These are phyloP conservation scores for Musa itinerans DNA, from an alignment of 176 grass and related monocot species.

Conservation along the genomic window DNA sequence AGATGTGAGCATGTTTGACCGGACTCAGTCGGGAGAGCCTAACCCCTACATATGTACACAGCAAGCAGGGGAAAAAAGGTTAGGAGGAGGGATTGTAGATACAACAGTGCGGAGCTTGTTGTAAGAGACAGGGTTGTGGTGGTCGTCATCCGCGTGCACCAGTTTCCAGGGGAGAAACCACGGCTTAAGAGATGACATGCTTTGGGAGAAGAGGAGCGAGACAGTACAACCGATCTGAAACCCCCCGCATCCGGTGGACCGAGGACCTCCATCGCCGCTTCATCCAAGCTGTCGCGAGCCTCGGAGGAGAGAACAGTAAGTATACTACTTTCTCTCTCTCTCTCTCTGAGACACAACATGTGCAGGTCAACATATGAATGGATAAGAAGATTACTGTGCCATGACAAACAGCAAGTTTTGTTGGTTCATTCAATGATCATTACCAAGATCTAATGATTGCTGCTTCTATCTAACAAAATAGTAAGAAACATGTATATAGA, in stretches of 20 bases:
- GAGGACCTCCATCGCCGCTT: constrained; percentile 84
- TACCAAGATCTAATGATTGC: too few relatives aligned
- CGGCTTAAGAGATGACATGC: background rate
- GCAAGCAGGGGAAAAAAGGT: background rate
- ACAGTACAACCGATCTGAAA: constrained; percentile 78
- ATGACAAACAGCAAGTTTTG: too few relatives aligned
- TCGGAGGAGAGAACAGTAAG: constrained; percentile 68
- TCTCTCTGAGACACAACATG: background rate
- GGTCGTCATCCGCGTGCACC: background rate
- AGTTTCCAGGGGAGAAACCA: background rate
- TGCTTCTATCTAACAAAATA: too few relatives aligned
- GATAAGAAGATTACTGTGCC: too few relatives aligned
- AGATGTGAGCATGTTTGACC: constrained; percentile 64
- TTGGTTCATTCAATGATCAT: too few relatives aligned
- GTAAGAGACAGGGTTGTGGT: background rate
- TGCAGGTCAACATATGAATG: too few relatives aligned
- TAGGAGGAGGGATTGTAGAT: background rate
- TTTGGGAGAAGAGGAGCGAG: constrained; percentile 59
- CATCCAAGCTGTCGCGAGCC: constrained; percentile 55
- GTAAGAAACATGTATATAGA: too few relatives aligned
- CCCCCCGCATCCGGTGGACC: constrained; percentile 77
- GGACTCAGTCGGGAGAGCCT: constrained; percentile 46
- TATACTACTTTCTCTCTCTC: background rate
- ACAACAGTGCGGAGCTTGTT: background rate
- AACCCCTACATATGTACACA: background rate